Evolutionary conservation across 768 basidiomycete genomes (phyloP), one percentile per base, ranked within the genome.

Genomic region (Pleurotus eryngii): DNA sequence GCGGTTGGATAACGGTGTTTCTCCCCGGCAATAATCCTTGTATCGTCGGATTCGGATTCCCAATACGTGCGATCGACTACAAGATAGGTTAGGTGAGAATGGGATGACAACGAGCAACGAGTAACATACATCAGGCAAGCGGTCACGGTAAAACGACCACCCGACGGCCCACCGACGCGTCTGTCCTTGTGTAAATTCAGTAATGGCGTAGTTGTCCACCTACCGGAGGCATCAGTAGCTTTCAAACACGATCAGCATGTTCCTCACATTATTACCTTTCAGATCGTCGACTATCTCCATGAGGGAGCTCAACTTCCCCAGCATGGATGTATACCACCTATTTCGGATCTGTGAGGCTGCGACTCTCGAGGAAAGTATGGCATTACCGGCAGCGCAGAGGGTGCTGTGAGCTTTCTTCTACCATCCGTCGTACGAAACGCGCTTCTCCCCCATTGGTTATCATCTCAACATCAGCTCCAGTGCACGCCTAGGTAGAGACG

Each of bases 321-420:
- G 78, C 82, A 98, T 88, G 4, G 92, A 92, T 0, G 95, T 95
- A 64, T 86, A 98, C 96, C 95, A 98, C 46, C 92, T 90, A 35
- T 49, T 51, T 49, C 18, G 17, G 30, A 35, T 9, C 9, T 35
- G 30, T 35, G 8, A 35, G 30, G 11, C 11, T 11, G 30, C 11
- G 30, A 11, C 30, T 35, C 8, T 35, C 30, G 30, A 11, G 8
- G 30, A 35, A 35, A 11, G 3, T 2, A 51, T 24, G 22, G 11
- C 60, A 76, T 54, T 58, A 91, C 92, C 80, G 74, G 74, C 90
- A 92, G 17, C 76, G 72, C 2, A 68, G 67, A n/a, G 73, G 63
- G 17, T 82, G 63, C 3, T 61, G 45, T 8, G 83, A 49, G 61
- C 91, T 94, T 70, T 98, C 95, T 2, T 70, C 61, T 1, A 98